phyloP scores from a whole-genome alignment of 1,284 basidiomycete genomes.

The Ceratobasidium sp. region DNA sequence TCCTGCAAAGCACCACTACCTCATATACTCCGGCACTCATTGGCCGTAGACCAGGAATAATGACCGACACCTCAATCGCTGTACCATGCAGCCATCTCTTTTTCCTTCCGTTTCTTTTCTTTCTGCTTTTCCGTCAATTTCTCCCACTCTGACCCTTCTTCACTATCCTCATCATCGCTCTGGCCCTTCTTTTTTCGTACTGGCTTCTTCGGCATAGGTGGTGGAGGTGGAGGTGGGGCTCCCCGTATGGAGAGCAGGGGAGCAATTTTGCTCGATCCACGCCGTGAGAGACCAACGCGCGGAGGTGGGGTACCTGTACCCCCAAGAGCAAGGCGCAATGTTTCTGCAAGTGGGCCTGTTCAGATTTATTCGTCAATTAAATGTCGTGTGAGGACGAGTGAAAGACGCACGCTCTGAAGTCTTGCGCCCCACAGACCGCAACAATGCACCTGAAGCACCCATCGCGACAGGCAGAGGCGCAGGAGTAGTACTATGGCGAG shows the following conservation, averaged over 20 bases:
- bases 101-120: constrained; percentile 38
- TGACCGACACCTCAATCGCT: constrained; percentile 11
- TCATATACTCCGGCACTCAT: no score
- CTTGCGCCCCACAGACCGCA: constrained; percentile 27
- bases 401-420: constrained; percentile 32
- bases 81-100: constrained; percentile 39
- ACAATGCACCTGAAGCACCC: constrained; percentile 31
- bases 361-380: neutral
- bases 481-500: constrained; percentile 38
- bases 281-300: constrained; percentile 38
- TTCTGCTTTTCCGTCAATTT: constrained; percentile 39
- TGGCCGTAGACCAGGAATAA: neutral
- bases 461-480: constrained; percentile 38
- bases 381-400: neutral
- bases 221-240: constrained; percentile 35
- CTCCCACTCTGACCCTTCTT: constrained; percentile 39
- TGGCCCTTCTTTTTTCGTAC: constrained; percentile 33
- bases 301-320: constrained; percentile 29
- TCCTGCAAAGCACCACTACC: no score
- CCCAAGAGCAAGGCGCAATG: constrained; percentile 23
- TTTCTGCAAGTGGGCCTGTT: constrained; percentile 32
- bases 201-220: constrained; percentile 39
- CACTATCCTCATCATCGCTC: constrained; percentile 36
- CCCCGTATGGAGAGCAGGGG: constrained; percentile 33
- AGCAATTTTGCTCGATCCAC: constrained; percentile 38